Evolutionary conservation across 495 filamentous ascomycete species (phyloP), one percentile per base, ranked within the genome.

Genomic region (Neurospora discreta): DNA sequence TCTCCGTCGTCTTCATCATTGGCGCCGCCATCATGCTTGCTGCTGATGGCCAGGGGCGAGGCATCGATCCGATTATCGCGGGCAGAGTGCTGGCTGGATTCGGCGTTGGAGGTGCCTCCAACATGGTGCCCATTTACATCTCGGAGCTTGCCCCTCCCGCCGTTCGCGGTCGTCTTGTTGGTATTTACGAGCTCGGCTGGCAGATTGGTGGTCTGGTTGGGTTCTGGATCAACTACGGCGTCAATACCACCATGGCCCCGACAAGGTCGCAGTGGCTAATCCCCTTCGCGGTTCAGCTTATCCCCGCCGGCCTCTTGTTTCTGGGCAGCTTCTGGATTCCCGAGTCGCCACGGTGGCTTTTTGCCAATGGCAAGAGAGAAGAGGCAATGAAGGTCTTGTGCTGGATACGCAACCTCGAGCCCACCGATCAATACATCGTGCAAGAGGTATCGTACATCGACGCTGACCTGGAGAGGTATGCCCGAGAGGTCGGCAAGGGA

Each of bases 121-220:
- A 84, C 75, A 78, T 87, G 72, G 81, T 84, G 16, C 87, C 86
- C 16, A 88, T 89, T 77, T 88, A 89, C 77, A 89, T 89, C 73
- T 84, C 84, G 13, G 86, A 88, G 74, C 76, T 87, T n/a, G 75
- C 85, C 9, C 87, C 86, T 1, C 87, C 87, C 0, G 84, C 86
- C 23, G 80, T 89, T 71, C 80, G 87, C 40, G 86, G 87, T 18
- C 77, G 84, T 42, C 80, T 89, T 10, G 85, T 87, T 69, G 89
- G 90, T 74, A 83, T 93, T 36, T 93, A 90, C 75, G 90, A 92
- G 78, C 80, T 92, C 44, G 89, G 89, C 13, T 92, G 89, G 88
- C 91, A 92, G 79, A 84, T 90, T 75, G 90, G 90, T 67, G 90
- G 90, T 16, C 80, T 93, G 33, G 85, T 90, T n/a, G 90, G 90